A percentile compares a stretch with the other conserved stretches of the same genome.
These are phyloP conservation scores for Fusarium armeniacum DNA, from an alignment of 2,329 filamentous ascomycete genomes.

Conservation along the genomic window DNA sequence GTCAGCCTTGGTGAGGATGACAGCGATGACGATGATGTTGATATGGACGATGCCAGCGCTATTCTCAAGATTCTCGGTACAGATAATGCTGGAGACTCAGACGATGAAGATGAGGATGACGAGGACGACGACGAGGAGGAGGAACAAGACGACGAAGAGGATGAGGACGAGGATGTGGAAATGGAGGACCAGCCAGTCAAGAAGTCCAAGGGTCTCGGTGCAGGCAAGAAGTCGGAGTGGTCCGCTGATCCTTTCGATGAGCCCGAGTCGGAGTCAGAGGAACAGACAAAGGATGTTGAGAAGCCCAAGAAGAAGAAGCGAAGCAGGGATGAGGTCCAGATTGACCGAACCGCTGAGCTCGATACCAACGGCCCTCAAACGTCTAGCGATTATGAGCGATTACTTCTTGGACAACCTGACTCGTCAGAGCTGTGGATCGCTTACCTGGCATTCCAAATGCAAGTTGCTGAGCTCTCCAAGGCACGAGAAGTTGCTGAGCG, in stretches of 20 bases:
- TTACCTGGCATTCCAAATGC: conserved; percentile 99
- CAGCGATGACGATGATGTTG: conserved; percentile 66
- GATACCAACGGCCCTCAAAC: conserved; percentile 91
- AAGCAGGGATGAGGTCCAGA: conserved; percentile 81
- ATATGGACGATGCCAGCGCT: conserved; percentile 62
- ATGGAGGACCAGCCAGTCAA: conserved; percentile 58
- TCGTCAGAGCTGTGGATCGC: conserved; percentile 94
- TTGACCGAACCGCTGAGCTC: conserved; percentile 92
- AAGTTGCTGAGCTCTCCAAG: conserved; percentile 88
- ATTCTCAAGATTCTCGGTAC: conserved; percentile 62
- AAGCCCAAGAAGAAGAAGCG: conserved; percentile 74
- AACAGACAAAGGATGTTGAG: conserved; percentile 52
- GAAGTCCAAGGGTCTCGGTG: conserved; percentile 54
- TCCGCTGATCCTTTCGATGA: conserved; percentile 77
- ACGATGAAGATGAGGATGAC: conserved; percentile 51
- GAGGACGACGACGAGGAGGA: conserved; percentile 60
- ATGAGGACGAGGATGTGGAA: conserved; percentile 54
- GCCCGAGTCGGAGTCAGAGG: conserved; percentile 65
- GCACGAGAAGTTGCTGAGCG: conserved; percentile 91
- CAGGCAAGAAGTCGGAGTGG: conserved; percentile 90
- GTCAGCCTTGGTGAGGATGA: conserved; percentile 64
- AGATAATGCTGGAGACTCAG: conserved; percentile 61
- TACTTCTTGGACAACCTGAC: conserved; percentile 91
- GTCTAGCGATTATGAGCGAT: conserved; percentile 91
- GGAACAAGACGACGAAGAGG: conserved; percentile 56